Evolutionary conservation across 345 rosid genomes (phyloP).

Genomic region (Populus euphratica): DNA sequence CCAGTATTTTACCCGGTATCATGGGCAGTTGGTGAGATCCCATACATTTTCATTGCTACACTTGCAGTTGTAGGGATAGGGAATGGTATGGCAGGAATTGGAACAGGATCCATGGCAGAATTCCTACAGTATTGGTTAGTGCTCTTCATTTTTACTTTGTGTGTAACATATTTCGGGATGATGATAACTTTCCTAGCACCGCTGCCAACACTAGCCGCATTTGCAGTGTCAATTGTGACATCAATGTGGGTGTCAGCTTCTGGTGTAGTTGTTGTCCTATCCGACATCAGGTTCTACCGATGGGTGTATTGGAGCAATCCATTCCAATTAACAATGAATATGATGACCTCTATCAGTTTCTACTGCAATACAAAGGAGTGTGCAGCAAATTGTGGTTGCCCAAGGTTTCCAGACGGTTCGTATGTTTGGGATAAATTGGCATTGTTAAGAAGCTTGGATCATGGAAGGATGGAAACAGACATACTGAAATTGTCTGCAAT

Average conservation of each 20-base stretch:
- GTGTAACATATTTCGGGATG: conserved; percentile 32
- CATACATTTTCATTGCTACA: conserved; percentile 28
- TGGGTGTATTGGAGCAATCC: conserved; percentile 40
- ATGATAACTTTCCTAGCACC: conserved; percentile 46
- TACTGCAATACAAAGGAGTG: conserved; percentile 21
- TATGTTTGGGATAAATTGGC: conserved; percentile 33
- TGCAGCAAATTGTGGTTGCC: conserved; percentile 28
- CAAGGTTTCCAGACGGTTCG: conserved; percentile 25
- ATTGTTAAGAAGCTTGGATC: conserved; percentile 25
- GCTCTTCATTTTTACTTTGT: conserved; percentile 29
- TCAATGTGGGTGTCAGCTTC: conserved; percentile 35
- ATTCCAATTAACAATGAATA: conserved; percentile 22
- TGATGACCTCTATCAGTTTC: conserved; percentile 24
- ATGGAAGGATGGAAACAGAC: conserved; percentile 21
- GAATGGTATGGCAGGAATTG: conserved; percentile 32
- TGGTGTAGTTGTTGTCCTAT: conserved; percentile 27
- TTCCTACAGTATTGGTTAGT: conserved; percentile 29
- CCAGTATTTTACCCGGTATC: conserved; percentile 38
- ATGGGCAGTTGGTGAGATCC: conserved; percentile 38
- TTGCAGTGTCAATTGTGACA: conserved; percentile 29
- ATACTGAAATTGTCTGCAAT: conserved; percentile 21
- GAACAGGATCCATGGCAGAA: conserved; percentile 23
- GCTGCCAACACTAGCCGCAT: conserved; percentile 33
- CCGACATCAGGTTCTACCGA: conserved; percentile 28
- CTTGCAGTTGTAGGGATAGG: conserved; percentile 33